Evolutionary conservation across 1,284 basidiomycete species (phyloP).

Genomic region (Cutaneotrichosporon spelunceum): DNA sequence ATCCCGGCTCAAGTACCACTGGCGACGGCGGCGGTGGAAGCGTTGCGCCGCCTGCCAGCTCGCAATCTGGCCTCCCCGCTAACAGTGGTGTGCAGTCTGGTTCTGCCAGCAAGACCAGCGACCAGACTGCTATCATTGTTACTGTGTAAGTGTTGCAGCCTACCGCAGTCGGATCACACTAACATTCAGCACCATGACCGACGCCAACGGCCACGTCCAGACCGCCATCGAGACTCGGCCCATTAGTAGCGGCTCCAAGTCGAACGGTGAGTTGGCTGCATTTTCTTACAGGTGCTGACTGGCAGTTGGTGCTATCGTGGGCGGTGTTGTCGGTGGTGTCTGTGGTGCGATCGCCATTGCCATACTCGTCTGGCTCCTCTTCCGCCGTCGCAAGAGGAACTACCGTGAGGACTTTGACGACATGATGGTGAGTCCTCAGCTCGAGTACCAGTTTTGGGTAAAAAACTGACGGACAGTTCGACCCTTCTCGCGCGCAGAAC

Average conservation of each 20-base stretch:
- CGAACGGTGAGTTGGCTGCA: background rate
- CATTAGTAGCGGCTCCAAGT: background rate
- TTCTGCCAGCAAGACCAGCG: background rate
- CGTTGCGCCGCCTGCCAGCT: constrained; percentile 22
- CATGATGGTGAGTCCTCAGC: constrained; percentile 44
- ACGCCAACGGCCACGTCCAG: background rate
- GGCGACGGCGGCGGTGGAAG: constrained; percentile 49
- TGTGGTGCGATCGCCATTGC: constrained; percentile 39
- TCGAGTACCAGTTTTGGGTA: background rate
- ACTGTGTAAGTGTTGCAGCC: background rate
- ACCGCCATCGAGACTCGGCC: background rate
- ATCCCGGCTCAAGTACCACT: constrained; percentile 49
- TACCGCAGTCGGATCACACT: background rate
- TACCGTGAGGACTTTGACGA: constrained; percentile 50
- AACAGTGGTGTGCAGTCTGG: background rate
- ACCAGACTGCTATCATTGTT: background rate
- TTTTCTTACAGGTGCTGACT: constrained; percentile 24
- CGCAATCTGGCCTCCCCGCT: background rate
- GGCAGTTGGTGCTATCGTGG: constrained; percentile 44
- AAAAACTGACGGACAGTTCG: constrained; percentile 35
- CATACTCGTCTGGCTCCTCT: constrained; percentile 39
- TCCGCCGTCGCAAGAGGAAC: constrained; percentile 36
- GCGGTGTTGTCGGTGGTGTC: constrained; percentile 50
- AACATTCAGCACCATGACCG: constrained; percentile 1
- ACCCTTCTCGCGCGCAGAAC: constrained; percentile 41